Conservation (phyloP, 345 rosid genomes). For the Pistacia atlantica region DNA sequence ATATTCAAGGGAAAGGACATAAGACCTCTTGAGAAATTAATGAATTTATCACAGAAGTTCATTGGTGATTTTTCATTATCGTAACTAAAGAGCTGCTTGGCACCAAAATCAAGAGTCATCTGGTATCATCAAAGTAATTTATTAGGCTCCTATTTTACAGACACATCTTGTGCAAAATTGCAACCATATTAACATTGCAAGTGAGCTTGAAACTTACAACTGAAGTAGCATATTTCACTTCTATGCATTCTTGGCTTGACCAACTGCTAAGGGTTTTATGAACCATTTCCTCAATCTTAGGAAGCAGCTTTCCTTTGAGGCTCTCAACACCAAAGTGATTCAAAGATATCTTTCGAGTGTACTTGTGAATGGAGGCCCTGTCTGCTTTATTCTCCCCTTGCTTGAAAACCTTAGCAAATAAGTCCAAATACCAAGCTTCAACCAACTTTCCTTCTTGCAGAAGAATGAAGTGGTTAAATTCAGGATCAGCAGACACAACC, state of each 20-base stretch:
- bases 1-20: slow-evolving; percentile 40
- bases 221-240: slow-evolving; percentile 20
- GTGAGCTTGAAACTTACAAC: slow-evolving; percentile 1
- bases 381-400: neutral
- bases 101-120: slow-evolving; percentile 30
- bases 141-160: neutral
- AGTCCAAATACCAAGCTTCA: slow-evolving; percentile 29
- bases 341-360: slow-evolving; percentile 5
- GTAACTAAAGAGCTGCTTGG: slow-evolving; percentile 25
- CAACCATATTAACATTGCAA: neutral
- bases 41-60: slow-evolving; percentile 22
- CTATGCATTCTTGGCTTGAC: slow-evolving; percentile 25
- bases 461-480: slow-evolving; percentile 27
- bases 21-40: slow-evolving; percentile 1
- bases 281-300: slow-evolving; percentile 14
- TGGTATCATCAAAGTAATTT: neutral
- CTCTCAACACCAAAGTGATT: slow-evolving; percentile 27
- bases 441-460: slow-evolving; percentile 30
- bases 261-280: slow-evolving; percentile 11
- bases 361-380: slow-evolving; percentile 25
- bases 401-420: slow-evolving; percentile 20
- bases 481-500: slow-evolving; percentile 35
- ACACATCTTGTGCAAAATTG: neutral
- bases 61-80: slow-evolving; percentile 14
- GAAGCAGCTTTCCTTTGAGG: slow-evolving; percentile 26